Evolutionary conservation across 305 asterid species (phyloP), one percentile per base, ranked within the genome.

Genomic region (Coffea humblotiana): DNA sequence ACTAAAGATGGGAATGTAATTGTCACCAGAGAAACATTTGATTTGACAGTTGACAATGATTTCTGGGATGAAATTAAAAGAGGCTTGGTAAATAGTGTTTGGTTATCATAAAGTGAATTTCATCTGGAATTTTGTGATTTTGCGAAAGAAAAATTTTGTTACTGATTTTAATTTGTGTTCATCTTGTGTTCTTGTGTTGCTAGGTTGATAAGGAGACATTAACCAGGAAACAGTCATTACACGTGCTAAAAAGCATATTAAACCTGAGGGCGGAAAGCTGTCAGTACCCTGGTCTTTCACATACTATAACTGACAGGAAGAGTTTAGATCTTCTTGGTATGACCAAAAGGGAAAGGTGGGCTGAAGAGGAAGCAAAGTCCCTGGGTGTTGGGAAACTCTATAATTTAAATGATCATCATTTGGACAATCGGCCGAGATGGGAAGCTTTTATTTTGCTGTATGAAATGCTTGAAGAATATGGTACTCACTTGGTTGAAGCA

Each of bases 401-500:
- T 88, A 83, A 88, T 75, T 81, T 82, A 74, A 78, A 76, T 71
- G 94, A 85, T 69, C 72, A 80, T 70, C 81, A 76, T 81, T 85
- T 88, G 67, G 85, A 78, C 82, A 86, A 90, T 82, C 77, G 82
- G 87, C 83, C 85, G 83, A 90, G 90, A 87, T 95, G 99, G 99
- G 97, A 90, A 86, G 91, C 97, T 83, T 95, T 95, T 87, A 89
- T 88, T 79, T 90, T 95, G 85, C 92, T 92, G 63, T 95, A 93
- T 91, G 98, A 95, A 90, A 93, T 93, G 98, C 99, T 95, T 75
- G 99, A 95, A 87, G 99, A 95, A 85, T 95, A 87, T 85, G 99
- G 99, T 84, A 92, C 97, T 80, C 99, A 95, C 85, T 91, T 95
- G 91, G 99, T 95, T 80, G 99, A 91, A 87, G 99, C 99, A 80